phyloP scores from a whole-genome alignment of 164 flowering plant species.

The Platanus orientalis region DNA sequence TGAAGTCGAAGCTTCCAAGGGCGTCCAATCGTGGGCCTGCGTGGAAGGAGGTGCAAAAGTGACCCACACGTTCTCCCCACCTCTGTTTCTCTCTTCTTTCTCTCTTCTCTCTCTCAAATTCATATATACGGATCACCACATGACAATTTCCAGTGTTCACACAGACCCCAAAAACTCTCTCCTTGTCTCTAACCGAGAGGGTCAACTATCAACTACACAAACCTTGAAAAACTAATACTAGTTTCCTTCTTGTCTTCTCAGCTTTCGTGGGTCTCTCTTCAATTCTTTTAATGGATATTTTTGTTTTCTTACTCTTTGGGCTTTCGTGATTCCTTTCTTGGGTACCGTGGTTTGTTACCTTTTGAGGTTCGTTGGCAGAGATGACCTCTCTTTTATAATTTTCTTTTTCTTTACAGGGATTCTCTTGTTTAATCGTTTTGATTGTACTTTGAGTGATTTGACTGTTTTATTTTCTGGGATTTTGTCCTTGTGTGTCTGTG shows the following conservation, averaged over 20 bases:
- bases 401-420: background rate
- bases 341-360: conserved; percentile 5
- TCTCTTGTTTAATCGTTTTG: background rate
- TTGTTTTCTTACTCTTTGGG: background rate
- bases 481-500: background rate
- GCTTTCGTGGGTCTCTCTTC: background rate
- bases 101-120: background rate
- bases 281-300: no score
- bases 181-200: background rate
- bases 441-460: background rate
- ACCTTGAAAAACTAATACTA: conserved; percentile 4
- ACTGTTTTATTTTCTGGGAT: background rate
- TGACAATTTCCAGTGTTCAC: conserved; percentile 22
- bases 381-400: background rate
- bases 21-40: conserved; percentile 8
- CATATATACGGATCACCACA: conserved; percentile 36
- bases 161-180: conserved; percentile 6
- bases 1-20: background rate
- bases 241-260: conserved; percentile 10
- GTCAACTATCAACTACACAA: conserved; percentile 14
- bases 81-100: background rate
- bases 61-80: conserved; percentile 12
- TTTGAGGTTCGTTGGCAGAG: conserved; percentile 2
- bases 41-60: conserved; percentile 10
- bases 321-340: conserved; percentile 7